Conservation (phyloP, 495 filamentous ascomycete genomes). For the Hypomontagnella monticulosa region DNA sequence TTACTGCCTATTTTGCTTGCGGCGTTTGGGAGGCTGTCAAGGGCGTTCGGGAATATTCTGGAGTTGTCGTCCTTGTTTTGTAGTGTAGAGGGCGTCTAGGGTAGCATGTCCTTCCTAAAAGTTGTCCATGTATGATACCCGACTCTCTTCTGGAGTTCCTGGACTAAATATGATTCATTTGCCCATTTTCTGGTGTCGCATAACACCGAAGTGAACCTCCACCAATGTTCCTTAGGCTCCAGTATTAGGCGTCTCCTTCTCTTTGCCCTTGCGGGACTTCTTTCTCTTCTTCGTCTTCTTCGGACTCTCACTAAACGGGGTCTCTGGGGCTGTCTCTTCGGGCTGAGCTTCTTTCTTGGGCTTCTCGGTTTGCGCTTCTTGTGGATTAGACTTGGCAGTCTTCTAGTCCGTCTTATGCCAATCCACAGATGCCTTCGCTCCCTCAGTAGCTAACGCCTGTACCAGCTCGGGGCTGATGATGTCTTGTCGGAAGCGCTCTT, state of each 20-base stretch:
- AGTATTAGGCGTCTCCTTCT: too few relatives aligned
- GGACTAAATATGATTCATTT: not conserved
- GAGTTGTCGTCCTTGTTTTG: conserved; percentile 18
- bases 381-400: not conserved
- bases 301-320: not conserved
- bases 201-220: too few relatives aligned
- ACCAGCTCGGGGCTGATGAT: conserved; percentile 80
- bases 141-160: not conserved
- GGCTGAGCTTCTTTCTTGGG: too few relatives aligned
- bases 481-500: conserved; percentile 82
- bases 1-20: conserved; percentile 26
- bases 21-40: conserved; percentile 23
- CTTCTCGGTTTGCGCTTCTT: too few relatives aligned
- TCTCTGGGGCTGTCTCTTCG: too few relatives aligned
- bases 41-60: conserved; percentile 40
- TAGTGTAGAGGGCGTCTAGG: conserved; percentile 11
- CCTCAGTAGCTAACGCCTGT: conserved; percentile 67
- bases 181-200: too few relatives aligned
- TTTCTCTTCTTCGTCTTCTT: not conserved
- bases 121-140: conserved; percentile 42
- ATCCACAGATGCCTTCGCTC: conserved; percentile 59
- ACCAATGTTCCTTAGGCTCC: too few relatives aligned
- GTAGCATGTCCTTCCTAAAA: conserved; percentile 5
- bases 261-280: too few relatives aligned
- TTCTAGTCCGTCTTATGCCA: conserved; percentile 54